These are phyloP conservation scores for Aspergillus aculeatinus DNA, from an alignment of 2,329 filamentous ascomycete genomes.

Conservation along the genomic window DNA sequence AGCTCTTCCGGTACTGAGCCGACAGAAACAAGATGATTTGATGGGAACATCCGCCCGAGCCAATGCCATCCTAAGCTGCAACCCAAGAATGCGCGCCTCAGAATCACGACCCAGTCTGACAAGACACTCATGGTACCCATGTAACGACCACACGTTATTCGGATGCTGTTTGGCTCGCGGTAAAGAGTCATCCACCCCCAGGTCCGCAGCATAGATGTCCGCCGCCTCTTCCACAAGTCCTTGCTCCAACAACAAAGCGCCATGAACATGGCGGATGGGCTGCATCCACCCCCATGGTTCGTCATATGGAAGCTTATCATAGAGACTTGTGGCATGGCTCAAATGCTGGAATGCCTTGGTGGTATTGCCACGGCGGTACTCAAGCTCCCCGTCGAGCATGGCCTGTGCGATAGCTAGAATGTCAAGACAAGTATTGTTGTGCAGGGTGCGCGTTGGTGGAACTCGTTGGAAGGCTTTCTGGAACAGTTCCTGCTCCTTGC, in stretches of 20 bases:
- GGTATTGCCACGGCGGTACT: constrained; percentile 63
- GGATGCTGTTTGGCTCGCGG: constrained; percentile 66
- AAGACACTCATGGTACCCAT: constrained; percentile 71
- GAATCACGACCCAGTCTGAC: constrained; percentile 50
- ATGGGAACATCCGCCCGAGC: neutral
- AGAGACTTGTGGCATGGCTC: constrained; percentile 56
- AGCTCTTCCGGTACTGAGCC: neutral
- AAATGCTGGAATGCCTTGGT: constrained; percentile 61
- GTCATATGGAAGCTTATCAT: constrained; percentile 66
- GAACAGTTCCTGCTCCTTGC: constrained; percentile 54
- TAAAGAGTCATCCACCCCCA: constrained; percentile 60
- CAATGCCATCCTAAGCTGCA: neutral
- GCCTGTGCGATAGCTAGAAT: constrained; percentile 61
- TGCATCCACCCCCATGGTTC: constrained; percentile 83
- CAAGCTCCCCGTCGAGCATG: constrained; percentile 73
- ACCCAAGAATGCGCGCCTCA: constrained; percentile 45
- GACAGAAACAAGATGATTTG: neutral
- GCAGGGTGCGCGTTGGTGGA: constrained; percentile 61
- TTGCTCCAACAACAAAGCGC: constrained; percentile 68
- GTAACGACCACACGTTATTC: constrained; percentile 73
- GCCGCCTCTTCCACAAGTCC: constrained; percentile 57
- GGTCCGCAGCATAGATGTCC: constrained; percentile 59
- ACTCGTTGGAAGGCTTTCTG: constrained; percentile 53
- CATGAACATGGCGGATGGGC: constrained; percentile 68
- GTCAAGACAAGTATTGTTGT: constrained; percentile 65